A percentile compares a stretch with the other conserved stretches of the same genome.
phyloP scores from a whole-genome alignment of 1,284 basidiomycete species.

The Kalmanozyma brasiliensis region DNA sequence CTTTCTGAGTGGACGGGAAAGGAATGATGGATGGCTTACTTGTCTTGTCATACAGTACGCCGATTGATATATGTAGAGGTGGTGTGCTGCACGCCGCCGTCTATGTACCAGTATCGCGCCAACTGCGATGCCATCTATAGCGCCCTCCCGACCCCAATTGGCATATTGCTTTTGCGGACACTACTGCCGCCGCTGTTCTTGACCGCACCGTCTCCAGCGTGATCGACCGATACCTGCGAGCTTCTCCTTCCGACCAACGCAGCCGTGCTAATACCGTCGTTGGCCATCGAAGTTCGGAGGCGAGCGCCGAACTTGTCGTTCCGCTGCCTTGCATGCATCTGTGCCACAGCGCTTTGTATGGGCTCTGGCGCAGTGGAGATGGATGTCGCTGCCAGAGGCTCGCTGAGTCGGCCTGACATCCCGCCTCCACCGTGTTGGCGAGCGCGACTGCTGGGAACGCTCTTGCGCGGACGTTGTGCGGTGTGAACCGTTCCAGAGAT shows the following conservation, averaged over 20 bases:
- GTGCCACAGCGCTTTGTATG: constrained; percentile 44
- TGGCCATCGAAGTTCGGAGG: constrained; percentile 19
- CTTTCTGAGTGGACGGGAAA: too few species aligned
- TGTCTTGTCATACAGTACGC: too few species aligned
- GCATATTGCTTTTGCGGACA: neutral
- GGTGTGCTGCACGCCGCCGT: too few species aligned
- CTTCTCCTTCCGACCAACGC: constrained; percentile 4
- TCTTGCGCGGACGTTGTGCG: constrained; percentile 11
- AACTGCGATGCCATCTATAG: too few species aligned
- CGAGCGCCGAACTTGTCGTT: constrained; percentile 48
- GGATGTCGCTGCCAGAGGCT: constrained; percentile 39
- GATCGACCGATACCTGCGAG: constrained; percentile 27
- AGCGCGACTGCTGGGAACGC: constrained; percentile 1
- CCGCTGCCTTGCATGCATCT: constrained; percentile 46
- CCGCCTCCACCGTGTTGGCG: neutral
- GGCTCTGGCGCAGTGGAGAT: constrained; percentile 35
- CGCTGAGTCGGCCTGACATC: constrained; percentile 30
- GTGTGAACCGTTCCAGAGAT: constrained; percentile 4
- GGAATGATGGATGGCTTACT: too few species aligned
- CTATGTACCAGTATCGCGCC: too few species aligned
- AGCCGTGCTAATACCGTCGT: constrained; percentile 1
- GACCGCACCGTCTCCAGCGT: neutral
- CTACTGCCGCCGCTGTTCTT: neutral
- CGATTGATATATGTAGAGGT: too few species aligned
- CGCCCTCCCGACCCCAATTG: neutral